phyloP scores from a whole-genome alignment of 345 rosid species.

The Syzygium oleosum region DNA sequence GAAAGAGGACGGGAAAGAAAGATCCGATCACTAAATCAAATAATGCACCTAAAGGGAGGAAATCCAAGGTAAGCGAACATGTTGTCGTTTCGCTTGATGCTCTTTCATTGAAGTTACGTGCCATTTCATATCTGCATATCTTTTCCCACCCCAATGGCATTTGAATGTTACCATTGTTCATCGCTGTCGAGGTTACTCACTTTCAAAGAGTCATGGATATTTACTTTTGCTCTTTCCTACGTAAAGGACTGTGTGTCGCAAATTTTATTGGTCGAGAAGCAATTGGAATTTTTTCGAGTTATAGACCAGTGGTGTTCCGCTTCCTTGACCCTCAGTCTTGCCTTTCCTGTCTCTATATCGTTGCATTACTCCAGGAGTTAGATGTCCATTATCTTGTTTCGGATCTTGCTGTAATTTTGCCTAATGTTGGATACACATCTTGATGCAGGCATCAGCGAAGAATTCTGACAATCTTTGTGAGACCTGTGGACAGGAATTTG shows the following conservation, averaged over 20 bases:
- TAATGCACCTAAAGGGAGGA: constrained; percentile 70
- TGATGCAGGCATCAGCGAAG: constrained; percentile 45
- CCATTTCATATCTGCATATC: neutral
- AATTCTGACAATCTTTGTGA: constrained; percentile 52
- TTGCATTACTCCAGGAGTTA: neutral
- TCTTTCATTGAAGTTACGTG: neutral
- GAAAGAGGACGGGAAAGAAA: constrained; percentile 28
- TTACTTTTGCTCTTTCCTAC: neutral
- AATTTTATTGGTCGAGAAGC: neutral
- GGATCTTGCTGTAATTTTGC: neutral
- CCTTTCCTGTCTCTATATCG: neutral
- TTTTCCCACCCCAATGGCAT: neutral
- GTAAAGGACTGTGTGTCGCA: neutral
- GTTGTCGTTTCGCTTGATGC: neutral
- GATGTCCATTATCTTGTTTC: neutral
- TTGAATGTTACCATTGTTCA: neutral
- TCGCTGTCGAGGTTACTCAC: neutral
- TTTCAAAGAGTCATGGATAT: neutral
- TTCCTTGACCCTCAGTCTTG: neutral
- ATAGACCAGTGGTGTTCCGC: neutral
- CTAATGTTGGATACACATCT: neutral
- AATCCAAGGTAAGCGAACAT: constrained; percentile 44
- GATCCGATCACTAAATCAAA: constrained; percentile 36
- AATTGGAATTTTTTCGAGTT: neutral
- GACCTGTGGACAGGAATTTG: constrained; percentile 78